phyloP scores from a whole-genome alignment of 2,329 filamentous ascomycete genomes.

The Colletotrichum sp. region DNA sequence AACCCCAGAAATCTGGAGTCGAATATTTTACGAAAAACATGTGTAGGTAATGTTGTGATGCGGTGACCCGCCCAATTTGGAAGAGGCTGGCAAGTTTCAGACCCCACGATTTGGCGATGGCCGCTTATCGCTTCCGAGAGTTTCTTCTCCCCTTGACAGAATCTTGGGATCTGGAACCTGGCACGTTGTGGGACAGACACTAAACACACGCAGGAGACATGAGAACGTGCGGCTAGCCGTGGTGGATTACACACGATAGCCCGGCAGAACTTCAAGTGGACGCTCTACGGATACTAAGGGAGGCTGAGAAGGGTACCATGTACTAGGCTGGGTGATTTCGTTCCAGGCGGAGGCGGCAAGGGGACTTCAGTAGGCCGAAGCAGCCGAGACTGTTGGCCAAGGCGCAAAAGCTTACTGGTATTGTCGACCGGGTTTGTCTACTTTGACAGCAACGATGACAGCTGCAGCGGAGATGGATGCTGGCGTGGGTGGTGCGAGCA shows the following conservation, averaged over 20 bases:
- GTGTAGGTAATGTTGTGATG: neutral
- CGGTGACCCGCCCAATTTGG: neutral
- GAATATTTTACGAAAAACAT: neutral
- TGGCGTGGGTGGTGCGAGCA: neutral
- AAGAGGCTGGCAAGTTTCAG: neutral
- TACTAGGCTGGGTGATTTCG: neutral
- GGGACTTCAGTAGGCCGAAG: neutral
- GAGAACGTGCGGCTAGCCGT: neutral
- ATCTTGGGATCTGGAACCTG: neutral
- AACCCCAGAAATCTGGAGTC: neutral
- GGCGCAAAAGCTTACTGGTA: neutral
- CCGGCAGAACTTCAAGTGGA: neutral
- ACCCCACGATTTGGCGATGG: neutral
- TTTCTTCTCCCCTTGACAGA: neutral
- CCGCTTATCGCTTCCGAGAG: neutral
- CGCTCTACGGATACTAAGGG: neutral
- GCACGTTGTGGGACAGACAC: neutral
- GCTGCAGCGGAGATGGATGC: neutral
- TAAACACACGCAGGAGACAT: neutral
- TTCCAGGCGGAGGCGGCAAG: conserved; percentile 7
- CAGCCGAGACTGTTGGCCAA: neutral
- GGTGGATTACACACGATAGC: neutral
- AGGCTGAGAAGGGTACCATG: neutral
- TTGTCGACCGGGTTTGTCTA: neutral
- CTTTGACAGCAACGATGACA: neutral